Conservation (phyloP, 768 basidiomycete species). For the Suillus subaureus region DNA sequence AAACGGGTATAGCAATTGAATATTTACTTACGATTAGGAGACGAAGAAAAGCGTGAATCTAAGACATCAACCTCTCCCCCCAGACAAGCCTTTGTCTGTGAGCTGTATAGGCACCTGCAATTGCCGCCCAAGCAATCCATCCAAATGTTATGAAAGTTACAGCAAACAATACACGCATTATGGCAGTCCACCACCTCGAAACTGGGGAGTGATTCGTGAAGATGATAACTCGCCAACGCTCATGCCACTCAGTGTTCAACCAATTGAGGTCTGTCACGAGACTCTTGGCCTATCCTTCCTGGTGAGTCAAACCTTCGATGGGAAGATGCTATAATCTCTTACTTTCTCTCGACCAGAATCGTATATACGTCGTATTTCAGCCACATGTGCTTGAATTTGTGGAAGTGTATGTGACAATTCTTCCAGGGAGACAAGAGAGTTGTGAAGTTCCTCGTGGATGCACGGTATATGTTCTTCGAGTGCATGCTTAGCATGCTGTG, state of each 20-base stretch:
- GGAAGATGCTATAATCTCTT: constrained; percentile 13
- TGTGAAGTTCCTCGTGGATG: constrained; percentile 60
- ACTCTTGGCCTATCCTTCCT: constrained; percentile 52
- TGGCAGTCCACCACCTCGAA: constrained; percentile 66
- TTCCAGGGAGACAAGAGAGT: constrained; percentile 56
- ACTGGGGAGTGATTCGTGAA: constrained; percentile 76
- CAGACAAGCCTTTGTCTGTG: constrained; percentile 76
- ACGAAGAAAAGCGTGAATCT: constrained; percentile 14
- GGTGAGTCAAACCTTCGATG: constrained; percentile 7
- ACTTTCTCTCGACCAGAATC: constrained; percentile 74
- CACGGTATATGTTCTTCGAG: constrained; percentile 61
- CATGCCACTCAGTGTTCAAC: constrained; percentile 79
- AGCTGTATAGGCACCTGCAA: constrained; percentile 70
- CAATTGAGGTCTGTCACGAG: constrained; percentile 69
- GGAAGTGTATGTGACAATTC: constrained; percentile 64
- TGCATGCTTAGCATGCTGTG: constrained; percentile 60
- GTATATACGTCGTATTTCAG: constrained; percentile 65
- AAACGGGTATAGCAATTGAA: background rate
- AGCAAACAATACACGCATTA: constrained; percentile 63
- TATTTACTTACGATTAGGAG: background rate
- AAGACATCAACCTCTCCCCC: constrained; percentile 80
- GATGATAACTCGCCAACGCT: constrained; percentile 73
- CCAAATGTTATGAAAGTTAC: constrained; percentile 58
- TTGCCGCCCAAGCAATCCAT: constrained; percentile 60
- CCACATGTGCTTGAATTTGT: constrained; percentile 59